phyloP scores from a whole-genome alignment of 2,329 filamentous ascomycete species.

The Colletotrichum karsti region DNA sequence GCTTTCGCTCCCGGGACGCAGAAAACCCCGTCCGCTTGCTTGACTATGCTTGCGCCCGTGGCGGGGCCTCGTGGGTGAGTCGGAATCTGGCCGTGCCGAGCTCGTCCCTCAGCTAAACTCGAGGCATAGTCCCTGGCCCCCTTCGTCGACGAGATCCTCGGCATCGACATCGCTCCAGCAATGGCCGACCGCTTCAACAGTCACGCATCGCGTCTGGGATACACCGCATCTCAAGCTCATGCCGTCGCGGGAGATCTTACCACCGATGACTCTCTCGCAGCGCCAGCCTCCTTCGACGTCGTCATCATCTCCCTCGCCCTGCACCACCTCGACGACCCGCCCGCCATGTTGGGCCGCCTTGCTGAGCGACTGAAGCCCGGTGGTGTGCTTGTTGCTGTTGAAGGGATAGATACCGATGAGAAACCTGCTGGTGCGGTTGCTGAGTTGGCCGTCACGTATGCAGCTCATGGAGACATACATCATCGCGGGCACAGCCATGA shows the following conservation, averaged over 20 bases:
- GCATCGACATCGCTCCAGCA: constrained; percentile 43
- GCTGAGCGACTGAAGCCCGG: constrained; percentile 37
- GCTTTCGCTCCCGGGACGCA: background rate
- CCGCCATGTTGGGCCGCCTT: constrained; percentile 37
- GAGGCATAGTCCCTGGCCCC: constrained; percentile 38
- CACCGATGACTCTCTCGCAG: constrained; percentile 30
- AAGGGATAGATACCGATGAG: constrained; percentile 34
- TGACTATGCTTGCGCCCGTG: constrained; percentile 32
- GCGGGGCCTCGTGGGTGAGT: constrained; percentile 29
- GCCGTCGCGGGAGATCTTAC: constrained; percentile 42
- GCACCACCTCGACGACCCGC: constrained; percentile 42
- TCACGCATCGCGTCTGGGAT: constrained; percentile 34
- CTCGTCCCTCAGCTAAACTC: background rate
- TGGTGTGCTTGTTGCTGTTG: constrained; percentile 42
- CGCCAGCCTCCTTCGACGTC: constrained; percentile 39
- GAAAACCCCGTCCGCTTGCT: constrained; percentile 22
- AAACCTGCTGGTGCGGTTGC: constrained; percentile 7
- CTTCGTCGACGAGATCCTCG: constrained; percentile 38
- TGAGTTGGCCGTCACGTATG: constrained; percentile 21
- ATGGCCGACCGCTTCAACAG: constrained; percentile 43
- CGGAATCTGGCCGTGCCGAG: background rate
- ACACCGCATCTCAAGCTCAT: constrained; percentile 34
- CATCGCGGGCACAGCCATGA: background rate
- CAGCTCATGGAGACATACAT: background rate
- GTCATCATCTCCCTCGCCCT: constrained; percentile 45